Percentiles rank a stretch among this genome's conserved stretches.
These are phyloP conservation scores for Colletotrichum siamense DNA, from an alignment of 2,329 filamentous ascomycete genomes.

Conservation along the genomic window DNA sequence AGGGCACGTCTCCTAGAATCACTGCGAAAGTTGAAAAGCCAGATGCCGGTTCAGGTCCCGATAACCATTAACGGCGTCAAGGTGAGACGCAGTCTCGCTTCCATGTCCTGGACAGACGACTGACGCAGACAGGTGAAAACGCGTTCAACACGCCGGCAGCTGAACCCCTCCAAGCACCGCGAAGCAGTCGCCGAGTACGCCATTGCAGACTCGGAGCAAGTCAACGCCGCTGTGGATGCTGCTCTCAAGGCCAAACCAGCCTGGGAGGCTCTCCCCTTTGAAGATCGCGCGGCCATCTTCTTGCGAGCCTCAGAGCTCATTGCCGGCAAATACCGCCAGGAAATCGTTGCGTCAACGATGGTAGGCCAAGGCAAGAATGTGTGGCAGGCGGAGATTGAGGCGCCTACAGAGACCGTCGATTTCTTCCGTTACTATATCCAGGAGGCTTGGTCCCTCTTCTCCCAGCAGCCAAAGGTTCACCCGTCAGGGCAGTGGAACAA, in stretches of 20 bases:
- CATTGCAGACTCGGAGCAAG: not conserved
- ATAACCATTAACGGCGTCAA: not conserved
- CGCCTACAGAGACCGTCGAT: slow-evolving; percentile 91
- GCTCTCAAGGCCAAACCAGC: slow-evolving; percentile 68
- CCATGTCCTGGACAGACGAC: not conserved
- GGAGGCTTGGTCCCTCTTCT: slow-evolving; percentile 90
- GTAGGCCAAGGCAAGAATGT: slow-evolving; percentile 97
- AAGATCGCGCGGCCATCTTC: slow-evolving; percentile 91
- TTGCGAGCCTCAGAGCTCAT: slow-evolving; percentile 94
- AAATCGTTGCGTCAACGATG: slow-evolving; percentile 96
- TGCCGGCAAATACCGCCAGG: slow-evolving; percentile 90
- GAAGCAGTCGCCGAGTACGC: not conserved
- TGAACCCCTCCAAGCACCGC: not conserved
- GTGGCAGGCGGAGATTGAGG: slow-evolving; percentile 97
- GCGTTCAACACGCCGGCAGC: not conserved
- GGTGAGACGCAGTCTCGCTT: not conserved
- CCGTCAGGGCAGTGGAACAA: slow-evolving; percentile 89
- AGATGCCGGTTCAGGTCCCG: not conserved
- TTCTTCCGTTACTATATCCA: slow-evolving; percentile 95
- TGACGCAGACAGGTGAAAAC: not conserved
- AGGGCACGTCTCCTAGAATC: not conserved
- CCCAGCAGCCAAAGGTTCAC: slow-evolving; percentile 85
- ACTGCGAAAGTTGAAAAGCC: not conserved
- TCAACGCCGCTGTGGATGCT: not conserved
- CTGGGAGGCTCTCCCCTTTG: slow-evolving; percentile 88